Evolutionary conservation across 2,329 filamentous ascomycete species (phyloP).

Genomic region (Ceratocystis variospora): DNA sequence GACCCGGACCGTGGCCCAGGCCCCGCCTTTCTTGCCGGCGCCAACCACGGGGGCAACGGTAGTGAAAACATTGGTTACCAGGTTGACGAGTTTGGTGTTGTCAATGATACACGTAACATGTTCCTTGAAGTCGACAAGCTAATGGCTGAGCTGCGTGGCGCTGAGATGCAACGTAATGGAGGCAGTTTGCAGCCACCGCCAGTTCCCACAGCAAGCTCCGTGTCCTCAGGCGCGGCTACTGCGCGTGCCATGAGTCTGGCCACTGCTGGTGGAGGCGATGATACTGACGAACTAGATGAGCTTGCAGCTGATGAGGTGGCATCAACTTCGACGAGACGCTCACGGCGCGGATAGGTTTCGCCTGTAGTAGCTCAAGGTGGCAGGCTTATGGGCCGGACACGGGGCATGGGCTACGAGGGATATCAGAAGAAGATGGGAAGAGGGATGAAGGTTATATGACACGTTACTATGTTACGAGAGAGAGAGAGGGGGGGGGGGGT

Average conservation of each 20-base stretch:
- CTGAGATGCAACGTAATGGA: conserved; percentile 44
- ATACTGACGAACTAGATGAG: conserved; percentile 38
- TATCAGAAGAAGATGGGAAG: neutral
- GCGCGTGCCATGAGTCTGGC: conserved; percentile 26
- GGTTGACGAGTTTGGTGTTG: conserved; percentile 70
- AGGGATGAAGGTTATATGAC: neutral
- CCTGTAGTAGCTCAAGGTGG: neutral
- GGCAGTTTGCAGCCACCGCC: conserved; percentile 21
- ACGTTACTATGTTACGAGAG: neutral
- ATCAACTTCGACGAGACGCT: conserved; percentile 17
- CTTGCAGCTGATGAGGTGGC: conserved; percentile 29
- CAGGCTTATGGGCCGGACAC: neutral
- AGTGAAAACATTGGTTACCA: conserved; percentile 45
- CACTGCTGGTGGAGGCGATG: conserved; percentile 32
- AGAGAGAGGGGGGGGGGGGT: neutral
- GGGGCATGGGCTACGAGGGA: neutral
- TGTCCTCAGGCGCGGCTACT: conserved; percentile 22
- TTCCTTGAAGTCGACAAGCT: conserved; percentile 73
- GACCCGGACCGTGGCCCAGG: conserved; percentile 62
- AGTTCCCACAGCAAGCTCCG: conserved; percentile 19
- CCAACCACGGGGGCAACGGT: conserved; percentile 25
- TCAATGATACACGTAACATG: conserved; percentile 80
- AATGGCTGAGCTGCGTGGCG: conserved; percentile 60
- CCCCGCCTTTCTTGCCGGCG: conserved; percentile 40
- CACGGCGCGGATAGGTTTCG: conserved; percentile 16